Evolutionary conservation across 164 flowering plant genomes (phyloP).

Genomic region (Santalum album): DNA sequence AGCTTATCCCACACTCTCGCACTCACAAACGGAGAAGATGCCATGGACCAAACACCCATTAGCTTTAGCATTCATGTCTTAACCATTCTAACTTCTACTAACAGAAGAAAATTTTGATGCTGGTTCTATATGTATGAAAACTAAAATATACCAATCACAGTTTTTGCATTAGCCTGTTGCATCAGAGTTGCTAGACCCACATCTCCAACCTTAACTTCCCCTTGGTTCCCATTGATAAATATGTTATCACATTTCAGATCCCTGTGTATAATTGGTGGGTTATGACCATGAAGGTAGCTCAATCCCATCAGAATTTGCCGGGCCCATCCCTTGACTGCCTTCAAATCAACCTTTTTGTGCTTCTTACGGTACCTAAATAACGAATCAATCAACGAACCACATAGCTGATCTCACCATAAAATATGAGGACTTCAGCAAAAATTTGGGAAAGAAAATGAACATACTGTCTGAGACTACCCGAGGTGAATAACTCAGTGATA

Average conservation of each 20-base stretch:
- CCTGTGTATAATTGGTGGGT: slow-evolving; percentile 57
- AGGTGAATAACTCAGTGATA: slow-evolving; percentile 64
- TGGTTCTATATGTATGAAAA: too few species aligned
- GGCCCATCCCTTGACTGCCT: slow-evolving; percentile 65
- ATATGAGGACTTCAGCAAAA: neutral
- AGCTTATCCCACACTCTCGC: too few species aligned
- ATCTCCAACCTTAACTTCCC: slow-evolving; percentile 67
- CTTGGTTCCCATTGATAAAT: slow-evolving; percentile 57
- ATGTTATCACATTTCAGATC: slow-evolving; percentile 71
- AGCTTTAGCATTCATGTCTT: too few species aligned
- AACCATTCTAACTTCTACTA: too few species aligned
- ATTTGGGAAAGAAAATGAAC: slow-evolving; percentile 9
- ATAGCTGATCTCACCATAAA: neutral
- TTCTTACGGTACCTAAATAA: slow-evolving; percentile 45
- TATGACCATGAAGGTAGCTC: slow-evolving; percentile 50
- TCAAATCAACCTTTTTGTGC: slow-evolving; percentile 53
- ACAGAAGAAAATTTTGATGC: too few species aligned
- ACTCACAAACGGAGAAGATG: too few species aligned
- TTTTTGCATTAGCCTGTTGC: slow-evolving; percentile 46
- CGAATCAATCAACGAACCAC: slow-evolving; percentile 5
- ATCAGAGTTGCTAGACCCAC: slow-evolving; percentile 57
- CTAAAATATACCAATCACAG: slow-evolving; percentile 37
- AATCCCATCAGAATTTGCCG: slow-evolving; percentile 56
- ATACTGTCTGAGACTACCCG: slow-evolving; percentile 70
- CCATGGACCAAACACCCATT: too few species aligned